These are phyloP conservation scores for Neurospora sp. DNA, from an alignment of 495 filamentous ascomycete species.

Conservation along the genomic window DNA sequence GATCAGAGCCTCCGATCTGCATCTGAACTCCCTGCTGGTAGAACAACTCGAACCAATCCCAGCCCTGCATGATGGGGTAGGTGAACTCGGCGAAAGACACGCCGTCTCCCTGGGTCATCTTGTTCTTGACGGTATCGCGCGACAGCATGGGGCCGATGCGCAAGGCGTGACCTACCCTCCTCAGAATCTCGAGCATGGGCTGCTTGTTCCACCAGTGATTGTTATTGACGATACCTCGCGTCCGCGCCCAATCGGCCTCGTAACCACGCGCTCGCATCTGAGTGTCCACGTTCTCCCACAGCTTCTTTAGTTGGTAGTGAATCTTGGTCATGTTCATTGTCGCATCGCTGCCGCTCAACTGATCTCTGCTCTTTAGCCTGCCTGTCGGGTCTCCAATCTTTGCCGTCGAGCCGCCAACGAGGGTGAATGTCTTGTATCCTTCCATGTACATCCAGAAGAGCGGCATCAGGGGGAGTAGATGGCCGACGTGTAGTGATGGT, in stretches of 20 bases:
- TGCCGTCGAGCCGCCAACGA: conserved; percentile 80
- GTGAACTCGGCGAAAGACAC: conserved; percentile 91
- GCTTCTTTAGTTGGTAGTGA: conserved; percentile 65
- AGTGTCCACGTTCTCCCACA: conserved; percentile 61
- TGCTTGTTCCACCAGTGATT: conserved; percentile 65
- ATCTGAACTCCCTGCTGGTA: conserved; percentile 50
- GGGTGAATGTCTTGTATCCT: conserved; percentile 61
- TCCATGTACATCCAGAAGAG: conserved; percentile 87
- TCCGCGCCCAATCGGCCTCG: conserved; percentile 49
- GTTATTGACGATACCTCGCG: conserved; percentile 63
- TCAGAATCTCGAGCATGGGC: conserved; percentile 61
- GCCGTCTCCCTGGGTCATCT: conserved; percentile 69
- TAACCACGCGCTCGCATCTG: conserved; percentile 55
- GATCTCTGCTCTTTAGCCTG: conserved; percentile 55
- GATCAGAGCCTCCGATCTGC: conserved; percentile 90
- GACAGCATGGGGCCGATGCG: conserved; percentile 78
- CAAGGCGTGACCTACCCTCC: conserved; percentile 57
- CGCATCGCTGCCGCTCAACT: conserved; percentile 42
- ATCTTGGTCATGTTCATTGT: conserved; percentile 65
- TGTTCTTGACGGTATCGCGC: conserved; percentile 79
- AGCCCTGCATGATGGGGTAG: conserved; percentile 91
- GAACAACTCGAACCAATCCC: conserved; percentile 90
- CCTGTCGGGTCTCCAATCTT: conserved; percentile 84
- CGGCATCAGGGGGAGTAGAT: conserved; percentile 89
- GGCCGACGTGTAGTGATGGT: conserved; percentile 80